phyloP scores from a whole-genome alignment of 2,329 filamentous ascomycete genomes.

The Neonectria sp. region DNA sequence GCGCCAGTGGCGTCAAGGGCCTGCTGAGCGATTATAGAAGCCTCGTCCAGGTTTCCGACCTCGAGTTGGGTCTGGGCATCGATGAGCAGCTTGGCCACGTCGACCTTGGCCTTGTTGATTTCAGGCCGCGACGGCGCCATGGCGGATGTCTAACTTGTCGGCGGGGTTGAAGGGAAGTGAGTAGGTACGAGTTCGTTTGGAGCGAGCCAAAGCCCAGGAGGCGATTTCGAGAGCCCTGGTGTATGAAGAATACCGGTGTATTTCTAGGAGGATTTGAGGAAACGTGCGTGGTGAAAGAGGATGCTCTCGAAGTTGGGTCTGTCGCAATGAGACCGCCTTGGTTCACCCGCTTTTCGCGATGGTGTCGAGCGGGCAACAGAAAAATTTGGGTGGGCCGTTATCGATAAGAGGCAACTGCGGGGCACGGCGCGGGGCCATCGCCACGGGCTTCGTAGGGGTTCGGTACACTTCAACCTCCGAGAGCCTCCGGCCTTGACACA shows the following conservation, averaged over 20 bases:
- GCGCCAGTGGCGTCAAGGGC: constrained; percentile 61
- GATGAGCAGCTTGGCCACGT: constrained; percentile 52
- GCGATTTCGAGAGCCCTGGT: neutral
- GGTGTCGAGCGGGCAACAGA: constrained; percentile 46
- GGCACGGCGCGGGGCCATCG: constrained; percentile 42
- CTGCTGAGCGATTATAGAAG: constrained; percentile 57
- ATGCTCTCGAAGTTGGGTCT: constrained; percentile 1
- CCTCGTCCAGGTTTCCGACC: constrained; percentile 60
- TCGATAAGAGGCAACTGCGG: constrained; percentile 51
- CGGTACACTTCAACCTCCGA: constrained; percentile 21
- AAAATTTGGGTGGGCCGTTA: constrained; percentile 51
- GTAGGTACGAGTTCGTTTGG: neutral
- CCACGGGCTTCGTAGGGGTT: constrained; percentile 19
- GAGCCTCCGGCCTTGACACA: constrained; percentile 27
- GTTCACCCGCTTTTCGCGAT: constrained; percentile 32
- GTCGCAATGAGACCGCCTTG: constrained; percentile 23
- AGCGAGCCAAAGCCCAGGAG: constrained; percentile 3
- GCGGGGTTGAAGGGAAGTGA: constrained; percentile 23
- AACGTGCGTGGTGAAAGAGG: neutral
- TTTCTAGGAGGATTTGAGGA: neutral
- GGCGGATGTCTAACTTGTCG: constrained; percentile 29
- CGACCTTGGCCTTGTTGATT: constrained; percentile 54
- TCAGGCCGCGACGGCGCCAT: constrained; percentile 61
- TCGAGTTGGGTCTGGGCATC: constrained; percentile 60
- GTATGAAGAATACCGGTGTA: neutral